Conservation (phyloP, 192 early-diverging fungal species). For the Backusella australiensis region DNA sequence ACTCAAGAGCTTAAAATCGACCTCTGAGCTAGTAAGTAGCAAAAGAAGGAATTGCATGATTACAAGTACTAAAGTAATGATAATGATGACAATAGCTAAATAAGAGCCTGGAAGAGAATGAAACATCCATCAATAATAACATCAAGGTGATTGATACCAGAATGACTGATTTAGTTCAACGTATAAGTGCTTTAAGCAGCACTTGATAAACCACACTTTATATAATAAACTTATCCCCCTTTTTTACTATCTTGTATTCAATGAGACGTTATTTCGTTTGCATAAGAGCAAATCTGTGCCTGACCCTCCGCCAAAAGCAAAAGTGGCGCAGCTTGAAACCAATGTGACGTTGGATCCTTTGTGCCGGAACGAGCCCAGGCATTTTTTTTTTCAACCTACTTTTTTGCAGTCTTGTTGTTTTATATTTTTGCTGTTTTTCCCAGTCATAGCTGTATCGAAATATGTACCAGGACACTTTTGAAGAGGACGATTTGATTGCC, state of each 20-base stretch:
- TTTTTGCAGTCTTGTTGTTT: not conserved
- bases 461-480: conserved; percentile 46
- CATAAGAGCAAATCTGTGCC: too few species aligned
- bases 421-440: not conserved
- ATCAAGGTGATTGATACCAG: conserved; percentile 63
- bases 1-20: conserved; percentile 58
- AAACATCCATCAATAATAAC: conserved; percentile 58
- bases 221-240: too few species aligned
- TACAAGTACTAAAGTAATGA: not conserved
- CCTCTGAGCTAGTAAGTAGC: conserved; percentile 45
- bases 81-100: conserved; percentile 39
- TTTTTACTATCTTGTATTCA: too few species aligned
- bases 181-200: conserved; percentile 34
- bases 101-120: conserved; percentile 57
- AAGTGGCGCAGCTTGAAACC: conserved; percentile 8
- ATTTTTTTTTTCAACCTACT: conserved; percentile 17
- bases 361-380: not conserved
- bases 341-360: conserved; percentile 2
- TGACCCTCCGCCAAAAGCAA: too few species aligned
- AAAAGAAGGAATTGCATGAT: not conserved
- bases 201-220: not conserved
- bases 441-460: not conserved
- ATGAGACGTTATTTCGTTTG: too few species aligned
- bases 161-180: conserved; percentile 60
- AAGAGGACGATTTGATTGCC: conserved; percentile 56